Evolutionary conservation across 306 rosid genomes (phyloP), one percentile per base, ranked within the genome.

Genomic region (Pterocarpus santalinus): DNA sequence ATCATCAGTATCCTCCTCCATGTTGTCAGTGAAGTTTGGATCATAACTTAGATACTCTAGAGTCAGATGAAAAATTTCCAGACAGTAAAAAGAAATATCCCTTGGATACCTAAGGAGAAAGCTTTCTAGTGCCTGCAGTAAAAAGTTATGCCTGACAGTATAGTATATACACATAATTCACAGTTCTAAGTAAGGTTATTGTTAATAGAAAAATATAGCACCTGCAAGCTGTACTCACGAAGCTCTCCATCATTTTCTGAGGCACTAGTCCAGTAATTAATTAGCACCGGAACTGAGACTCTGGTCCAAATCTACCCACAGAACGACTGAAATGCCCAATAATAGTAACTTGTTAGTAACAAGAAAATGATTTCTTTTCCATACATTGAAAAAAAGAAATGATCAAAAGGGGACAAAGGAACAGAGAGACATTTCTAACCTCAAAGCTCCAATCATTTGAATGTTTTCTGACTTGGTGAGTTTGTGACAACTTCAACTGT

Each of bases 191-290:
- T 22, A 22, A 22, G 28, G 57, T 53, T 65, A 72, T 15, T 78
- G 72, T 35, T 35, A 64, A 67, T 2, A 62, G 43, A 64, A 68
- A 82, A 14, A 49, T 22, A 77, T 46, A 66, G 83, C 85, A 95
- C 99, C 99, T 94, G 98, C 86, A 94, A 89, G 81, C 97, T 92
- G 85, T 94, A 94, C 86, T 94, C 98, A n/a, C 97, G 93, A 84
- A 94, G 98, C 90, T 94, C 98, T 88, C 92, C 98, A 51, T 94
- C 98, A 87, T 91, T 94, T 83, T 94, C 97, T 46, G 98, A 92
- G 67, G 98, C 97, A 66, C 84, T 89, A 65, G 92, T 92, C 83
- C 97, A 94, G 79, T 92, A 91, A 87, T 88, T 84, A 41, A 91
- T 91, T 61, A 94, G 89, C 80, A 92, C 93, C 2, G 98, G 98